Evolutionary conservation across 1,139 yeast genomes (phyloP), one percentile per base, ranked within the genome.

Genomic region (Yamadazyma songkhlaensis): DNA sequence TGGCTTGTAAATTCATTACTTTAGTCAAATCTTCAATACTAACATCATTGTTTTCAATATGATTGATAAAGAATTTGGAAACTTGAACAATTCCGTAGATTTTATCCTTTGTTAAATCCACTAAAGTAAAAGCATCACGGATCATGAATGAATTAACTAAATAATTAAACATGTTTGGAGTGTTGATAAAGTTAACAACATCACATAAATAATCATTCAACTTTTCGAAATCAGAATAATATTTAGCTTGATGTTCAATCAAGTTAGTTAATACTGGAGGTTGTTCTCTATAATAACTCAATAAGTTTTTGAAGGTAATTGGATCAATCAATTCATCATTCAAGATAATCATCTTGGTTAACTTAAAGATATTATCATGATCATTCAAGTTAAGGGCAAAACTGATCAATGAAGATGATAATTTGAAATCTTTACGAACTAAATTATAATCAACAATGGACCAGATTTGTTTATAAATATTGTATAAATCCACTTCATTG

Each of bases 341-440:
- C 23, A 68, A 38, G 25, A 69, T 44, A 2, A 69, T 43, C 35
- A 68, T 68, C 43, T 70, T 71, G 15, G 70, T 53, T 13, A 71
- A 40, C 42, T 68, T 71, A 39, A 62, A 68, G 10, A 64, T 54
- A 12, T 54, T 54, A 36, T 64, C 62, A 39, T 60, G 66, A 42
- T 71, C 74, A 7, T 67, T 64, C 29, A 58, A 43, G 36, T 61
- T 66, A 21, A 71, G 55, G 29, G 64, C 51, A 14, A 64, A 47
- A 0, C 67, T 51, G 17, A 71, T 51, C 11, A 69, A 46, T 21
- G 48, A 40, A 36, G 66, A 71, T 24, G 43, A 45, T n/a, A 48
- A 34, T 32, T 48, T 43, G 44, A 57, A 68, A 43, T 71, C 75
- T 37, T 60, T 60, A 36, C 76, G 57, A 7, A 68, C 56, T 9